These are phyloP conservation scores for Aplosporella prunicola DNA, from an alignment of 2,329 filamentous ascomycete genomes.

Conservation along the genomic window DNA sequence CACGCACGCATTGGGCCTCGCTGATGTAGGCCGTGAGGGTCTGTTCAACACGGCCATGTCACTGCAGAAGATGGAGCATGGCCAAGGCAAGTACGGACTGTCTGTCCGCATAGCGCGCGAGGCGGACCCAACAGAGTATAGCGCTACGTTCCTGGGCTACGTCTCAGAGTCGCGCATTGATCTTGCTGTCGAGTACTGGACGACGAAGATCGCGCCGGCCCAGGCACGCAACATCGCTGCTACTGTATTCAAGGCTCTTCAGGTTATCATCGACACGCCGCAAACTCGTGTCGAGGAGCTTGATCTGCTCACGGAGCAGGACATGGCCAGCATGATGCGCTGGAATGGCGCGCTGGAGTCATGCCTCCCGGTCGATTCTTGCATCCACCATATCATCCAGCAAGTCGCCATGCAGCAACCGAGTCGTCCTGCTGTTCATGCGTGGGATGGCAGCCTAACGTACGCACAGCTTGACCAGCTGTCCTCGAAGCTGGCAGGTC, in stretches of 20 bases:
- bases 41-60: slow-evolving; percentile 43
- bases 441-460: slow-evolving; percentile 24
- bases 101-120: background rate
- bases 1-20: slow-evolving; percentile 17
- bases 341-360: background rate
- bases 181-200: slow-evolving; percentile 4
- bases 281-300: background rate
- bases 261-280: background rate
- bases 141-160: slow-evolving; percentile 2
- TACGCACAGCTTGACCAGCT: slow-evolving; percentile 22
- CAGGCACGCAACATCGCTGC: background rate
- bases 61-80: background rate
- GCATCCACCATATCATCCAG: background rate
- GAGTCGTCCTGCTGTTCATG: slow-evolving; percentile 22
- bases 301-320: background rate
- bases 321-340: background rate
- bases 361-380: background rate
- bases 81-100: background rate
- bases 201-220: background rate
- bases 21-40: slow-evolving; percentile 16
- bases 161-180: background rate
- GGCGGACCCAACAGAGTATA: slow-evolving; percentile 3
- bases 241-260: background rate
- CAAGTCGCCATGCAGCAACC: slow-evolving; percentile 11
- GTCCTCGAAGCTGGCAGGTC: slow-evolving; percentile 20